A percentile compares a stretch with the other conserved stretches of the same genome.
phyloP scores from a whole-genome alignment of 495 filamentous ascomycete species.

The Hypoxylon intermedium region DNA sequence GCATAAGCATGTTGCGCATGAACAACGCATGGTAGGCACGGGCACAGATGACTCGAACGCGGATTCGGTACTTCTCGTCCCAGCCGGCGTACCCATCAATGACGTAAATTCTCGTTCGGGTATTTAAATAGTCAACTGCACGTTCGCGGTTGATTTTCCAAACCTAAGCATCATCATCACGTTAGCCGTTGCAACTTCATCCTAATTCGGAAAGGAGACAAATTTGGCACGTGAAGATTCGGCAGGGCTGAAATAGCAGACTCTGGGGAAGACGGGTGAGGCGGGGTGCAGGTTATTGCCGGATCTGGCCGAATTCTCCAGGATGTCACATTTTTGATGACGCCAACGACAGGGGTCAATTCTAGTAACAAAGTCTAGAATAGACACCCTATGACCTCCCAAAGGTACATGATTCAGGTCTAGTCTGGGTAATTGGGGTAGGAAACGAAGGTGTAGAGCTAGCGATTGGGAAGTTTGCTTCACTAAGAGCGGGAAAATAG shows the following conservation, averaged over 20 bases:
- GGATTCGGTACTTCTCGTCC: conserved; percentile 98
- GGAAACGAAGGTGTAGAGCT: no score
- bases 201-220: conserved; percentile 37
- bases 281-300: conserved; percentile 47
- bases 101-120: conserved; percentile 97
- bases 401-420: conserved; percentile 15
- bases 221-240: conserved; percentile 32
- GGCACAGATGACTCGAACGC: conserved; percentile 96
- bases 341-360: conserved; percentile 43
- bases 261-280: conserved; percentile 38
- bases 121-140: conserved; percentile 98
- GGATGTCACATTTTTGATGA: conserved; percentile 34
- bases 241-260: conserved; percentile 30
- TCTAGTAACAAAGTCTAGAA: conserved; percentile 24
- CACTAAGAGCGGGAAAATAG: background rate
- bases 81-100: conserved; percentile 97
- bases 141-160: conserved; percentile 99
- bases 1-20: conserved; percentile 99
- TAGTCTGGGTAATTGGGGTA: conserved; percentile 15
- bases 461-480: no score
- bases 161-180: conserved; percentile 65
- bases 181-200: conserved; percentile 8
- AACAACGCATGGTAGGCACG: conserved; percentile 99
- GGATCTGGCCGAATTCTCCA: conserved; percentile 31
- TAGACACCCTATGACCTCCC: conserved; percentile 21